A percentile compares a stretch with the other conserved stretches of the same genome.
Evolutionary conservation across 1,284 basidiomycete genomes (phyloP).

Genomic region (Heterobasidion occidentale): DNA sequence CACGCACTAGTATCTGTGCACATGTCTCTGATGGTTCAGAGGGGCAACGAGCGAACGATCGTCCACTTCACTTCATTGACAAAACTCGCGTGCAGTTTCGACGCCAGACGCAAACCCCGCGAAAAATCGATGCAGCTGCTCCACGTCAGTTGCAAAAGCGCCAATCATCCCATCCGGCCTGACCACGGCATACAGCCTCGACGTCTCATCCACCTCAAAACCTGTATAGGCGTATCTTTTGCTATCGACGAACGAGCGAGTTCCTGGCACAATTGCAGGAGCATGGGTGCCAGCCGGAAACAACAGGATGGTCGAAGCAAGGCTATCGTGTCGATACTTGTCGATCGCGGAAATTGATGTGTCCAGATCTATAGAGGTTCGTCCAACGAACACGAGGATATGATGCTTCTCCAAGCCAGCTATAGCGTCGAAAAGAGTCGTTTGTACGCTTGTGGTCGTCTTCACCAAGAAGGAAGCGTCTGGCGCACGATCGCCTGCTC

Average conservation of each 20-base stretch:
- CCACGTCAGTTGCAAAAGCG: slow-evolving; percentile 10
- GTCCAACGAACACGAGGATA: slow-evolving; percentile 17
- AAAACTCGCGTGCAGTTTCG: too few species aligned
- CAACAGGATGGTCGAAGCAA: slow-evolving; percentile 9
- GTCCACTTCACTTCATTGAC: too few species aligned
- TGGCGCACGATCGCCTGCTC: slow-evolving; percentile 40
- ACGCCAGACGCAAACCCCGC: not conserved
- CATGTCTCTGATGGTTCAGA: too few species aligned
- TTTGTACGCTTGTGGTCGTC: not conserved
- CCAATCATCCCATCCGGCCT: slow-evolving; percentile 20
- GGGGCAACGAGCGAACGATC: too few species aligned
- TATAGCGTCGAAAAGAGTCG: slow-evolving; percentile 19
- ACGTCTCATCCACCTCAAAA: slow-evolving; percentile 10
- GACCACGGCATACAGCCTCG: slow-evolving; percentile 11
- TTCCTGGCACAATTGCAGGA: not conserved
- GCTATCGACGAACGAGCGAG: slow-evolving; percentile 9
- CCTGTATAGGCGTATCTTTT: slow-evolving; percentile 11
- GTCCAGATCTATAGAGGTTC: not conserved
- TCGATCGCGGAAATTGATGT: not conserved
- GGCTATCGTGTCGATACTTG: not conserved
- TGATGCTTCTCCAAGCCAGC: slow-evolving; percentile 16
- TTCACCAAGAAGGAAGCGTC: slow-evolving; percentile 28
- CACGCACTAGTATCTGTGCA: too few species aligned
- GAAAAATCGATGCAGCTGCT: slow-evolving; percentile 13
- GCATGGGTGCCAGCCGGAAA: not conserved